phyloP scores from a whole-genome alignment of 2,329 filamentous ascomycete genomes.

The Pseudogymnoascus sp. region DNA sequence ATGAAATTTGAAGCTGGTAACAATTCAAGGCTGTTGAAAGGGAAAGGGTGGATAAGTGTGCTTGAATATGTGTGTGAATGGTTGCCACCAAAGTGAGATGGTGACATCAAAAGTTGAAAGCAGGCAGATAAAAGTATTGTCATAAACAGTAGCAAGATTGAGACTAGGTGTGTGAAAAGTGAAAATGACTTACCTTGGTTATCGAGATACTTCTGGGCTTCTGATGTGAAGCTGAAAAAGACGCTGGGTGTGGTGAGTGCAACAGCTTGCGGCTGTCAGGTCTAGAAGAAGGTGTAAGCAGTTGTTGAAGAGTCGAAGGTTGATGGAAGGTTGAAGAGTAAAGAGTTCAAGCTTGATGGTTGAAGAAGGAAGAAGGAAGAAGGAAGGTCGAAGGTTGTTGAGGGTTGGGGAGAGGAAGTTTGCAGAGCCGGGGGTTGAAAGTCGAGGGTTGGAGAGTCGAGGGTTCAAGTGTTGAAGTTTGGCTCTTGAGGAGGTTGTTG shows the following conservation, averaged over 20 bases:
- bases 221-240: neutral
- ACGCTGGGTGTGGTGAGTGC: neutral
- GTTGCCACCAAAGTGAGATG: neutral
- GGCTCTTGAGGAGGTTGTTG: neutral
- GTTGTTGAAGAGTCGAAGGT: neutral
- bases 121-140: neutral
- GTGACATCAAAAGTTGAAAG: neutral
- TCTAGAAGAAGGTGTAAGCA: neutral
- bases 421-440: neutral
- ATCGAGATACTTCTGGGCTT: neutral
- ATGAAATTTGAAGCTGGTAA: neutral
- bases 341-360: neutral
- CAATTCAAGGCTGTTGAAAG: neutral
- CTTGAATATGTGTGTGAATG: conserved; percentile 1
- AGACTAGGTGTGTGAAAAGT: neutral
- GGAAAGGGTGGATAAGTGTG: neutral
- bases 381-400: too few species aligned
- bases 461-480: neutral
- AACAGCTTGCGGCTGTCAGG: neutral
- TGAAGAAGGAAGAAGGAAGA: neutral
- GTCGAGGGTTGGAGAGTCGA: neutral
- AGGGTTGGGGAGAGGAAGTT: neutral
- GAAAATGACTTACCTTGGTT: neutral
- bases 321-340: too few species aligned
- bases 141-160: neutral